These are phyloP conservation scores for Citeromyces hawaiiensis DNA, from an alignment of 1,139 yeast genomes.

Conservation along the genomic window DNA sequence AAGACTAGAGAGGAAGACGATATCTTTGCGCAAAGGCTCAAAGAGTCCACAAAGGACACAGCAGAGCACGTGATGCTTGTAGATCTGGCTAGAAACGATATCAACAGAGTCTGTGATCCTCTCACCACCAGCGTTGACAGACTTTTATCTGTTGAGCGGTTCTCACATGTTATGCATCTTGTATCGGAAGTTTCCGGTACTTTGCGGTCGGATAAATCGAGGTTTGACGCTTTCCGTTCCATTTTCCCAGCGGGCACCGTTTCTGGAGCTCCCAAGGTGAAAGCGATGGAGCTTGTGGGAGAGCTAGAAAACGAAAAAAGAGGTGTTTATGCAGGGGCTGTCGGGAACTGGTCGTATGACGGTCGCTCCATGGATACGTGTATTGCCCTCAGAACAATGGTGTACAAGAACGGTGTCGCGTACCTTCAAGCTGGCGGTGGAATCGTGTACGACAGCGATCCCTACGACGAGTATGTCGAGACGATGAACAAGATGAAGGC, in stretches of 20 bases:
- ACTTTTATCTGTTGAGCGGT: slow-evolving; percentile 78
- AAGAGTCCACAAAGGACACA: slow-evolving; percentile 77
- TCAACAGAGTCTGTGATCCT: slow-evolving; percentile 90
- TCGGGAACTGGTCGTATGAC: slow-evolving; percentile 97
- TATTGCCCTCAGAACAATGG: slow-evolving; percentile 95
- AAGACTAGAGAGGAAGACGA: slow-evolving; percentile 87
- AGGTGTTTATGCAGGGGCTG: slow-evolving; percentile 98
- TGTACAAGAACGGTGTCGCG: slow-evolving; percentile 78
- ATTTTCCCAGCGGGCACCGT: slow-evolving; percentile 99
- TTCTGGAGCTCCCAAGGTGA: slow-evolving; percentile 94
- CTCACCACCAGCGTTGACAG: slow-evolving; percentile 74
- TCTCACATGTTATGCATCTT: slow-evolving; percentile 95
- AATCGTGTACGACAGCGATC: slow-evolving; percentile 89
- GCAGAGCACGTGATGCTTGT: slow-evolving; percentile 99
- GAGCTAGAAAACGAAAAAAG: slow-evolving; percentile 85
- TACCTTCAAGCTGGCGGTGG: slow-evolving; percentile 98
- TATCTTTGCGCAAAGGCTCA: slow-evolving; percentile 56
- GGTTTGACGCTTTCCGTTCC: slow-evolving; percentile 94
- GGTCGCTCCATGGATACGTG: slow-evolving; percentile 92
- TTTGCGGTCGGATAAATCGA: slow-evolving; percentile 65
- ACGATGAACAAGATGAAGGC: slow-evolving; percentile 97
- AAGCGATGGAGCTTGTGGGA: slow-evolving; percentile 89
- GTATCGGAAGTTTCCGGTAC: slow-evolving; percentile 93
- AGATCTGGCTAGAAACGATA: slow-evolving; percentile 90
- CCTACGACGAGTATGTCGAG: slow-evolving; percentile 88